Percentiles rank a stretch among this genome's conserved stretches.
Evolutionary conservation across 2,329 filamentous ascomycete genomes (phyloP).

Genomic region (Paecilomyces niveus): DNA sequence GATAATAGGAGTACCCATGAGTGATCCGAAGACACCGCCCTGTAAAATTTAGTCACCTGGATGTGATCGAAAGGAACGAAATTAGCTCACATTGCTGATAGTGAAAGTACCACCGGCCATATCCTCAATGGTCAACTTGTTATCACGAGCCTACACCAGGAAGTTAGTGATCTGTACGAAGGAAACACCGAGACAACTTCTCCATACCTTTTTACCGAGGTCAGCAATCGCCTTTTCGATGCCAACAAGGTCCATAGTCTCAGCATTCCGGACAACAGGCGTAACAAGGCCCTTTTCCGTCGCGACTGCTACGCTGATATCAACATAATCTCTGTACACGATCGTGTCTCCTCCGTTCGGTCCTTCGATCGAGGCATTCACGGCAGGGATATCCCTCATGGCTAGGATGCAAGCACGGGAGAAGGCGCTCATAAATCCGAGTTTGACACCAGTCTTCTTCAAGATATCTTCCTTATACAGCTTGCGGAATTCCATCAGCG

Average conservation of each 20-base stretch:
- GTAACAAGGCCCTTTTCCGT: slow-evolving; percentile 97
- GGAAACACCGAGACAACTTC: not conserved
- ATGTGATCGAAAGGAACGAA: not conserved
- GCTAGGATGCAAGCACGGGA: slow-evolving; percentile 82
- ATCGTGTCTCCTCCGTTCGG: slow-evolving; percentile 94
- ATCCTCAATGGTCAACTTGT: slow-evolving; percentile 96
- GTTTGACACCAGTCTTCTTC: slow-evolving; percentile 94
- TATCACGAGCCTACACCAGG: slow-evolving; percentile 67
- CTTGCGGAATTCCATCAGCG: slow-evolving; percentile 93
- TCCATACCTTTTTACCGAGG: slow-evolving; percentile 79
- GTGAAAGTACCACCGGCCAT: slow-evolving; percentile 99
- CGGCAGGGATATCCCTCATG: slow-evolving; percentile 87
- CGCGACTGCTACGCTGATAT: slow-evolving; percentile 93
- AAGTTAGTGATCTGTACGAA: slow-evolving; percentile 6
- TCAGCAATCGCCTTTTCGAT: slow-evolving; percentile 92
- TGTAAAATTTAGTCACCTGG: slow-evolving; percentile 19
- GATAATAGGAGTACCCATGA: slow-evolving; percentile 98
- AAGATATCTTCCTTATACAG: slow-evolving; percentile 93
- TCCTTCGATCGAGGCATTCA: slow-evolving; percentile 96
- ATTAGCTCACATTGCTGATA: slow-evolving; percentile 69
- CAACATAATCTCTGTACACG: slow-evolving; percentile 96
- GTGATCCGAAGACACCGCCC: slow-evolving; percentile 89
- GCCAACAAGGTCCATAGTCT: slow-evolving; percentile 75
- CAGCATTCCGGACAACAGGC: slow-evolving; percentile 89
- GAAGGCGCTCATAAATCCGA: slow-evolving; percentile 99